Evolutionary conservation across 1,284 basidiomycete genomes (phyloP).

Genomic region (Papiliotrema terrestris): DNA sequence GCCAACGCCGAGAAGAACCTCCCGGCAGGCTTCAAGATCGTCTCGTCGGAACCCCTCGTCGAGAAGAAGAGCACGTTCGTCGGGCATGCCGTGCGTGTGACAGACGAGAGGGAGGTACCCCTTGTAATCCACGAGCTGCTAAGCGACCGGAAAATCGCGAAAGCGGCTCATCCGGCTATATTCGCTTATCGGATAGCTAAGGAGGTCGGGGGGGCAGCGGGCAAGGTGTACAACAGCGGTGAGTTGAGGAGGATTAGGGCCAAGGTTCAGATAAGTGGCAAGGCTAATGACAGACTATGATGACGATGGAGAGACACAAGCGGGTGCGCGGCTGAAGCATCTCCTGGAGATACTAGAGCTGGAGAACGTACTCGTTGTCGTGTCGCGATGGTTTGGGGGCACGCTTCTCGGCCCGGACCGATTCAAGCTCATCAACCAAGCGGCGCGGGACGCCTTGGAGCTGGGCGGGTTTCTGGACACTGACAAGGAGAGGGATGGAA

Average conservation of each 20-base stretch:
- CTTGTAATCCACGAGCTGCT: slow-evolving; percentile 67
- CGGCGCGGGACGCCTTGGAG: slow-evolving; percentile 78
- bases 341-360: slow-evolving; percentile 74
- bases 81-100: slow-evolving; percentile 73
- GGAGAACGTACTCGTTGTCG: slow-evolving; percentile 72
- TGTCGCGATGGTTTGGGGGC: slow-evolving; percentile 53
- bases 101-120: slow-evolving; percentile 72
- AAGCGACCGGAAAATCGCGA: slow-evolving; percentile 56
- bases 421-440: slow-evolving; percentile 90
- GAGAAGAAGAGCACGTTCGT: slow-evolving; percentile 81
- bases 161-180: slow-evolving; percentile 83
- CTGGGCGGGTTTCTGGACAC: slow-evolving; percentile 55
- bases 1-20: slow-evolving; percentile 44
- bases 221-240: slow-evolving; percentile 38
- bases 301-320: slow-evolving; percentile 88
- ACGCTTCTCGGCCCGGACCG: slow-evolving; percentile 79
- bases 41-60: slow-evolving; percentile 68
- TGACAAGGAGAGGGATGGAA: slow-evolving; percentile 14
- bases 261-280: neutral
- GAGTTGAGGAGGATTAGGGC: slow-evolving; percentile 5
- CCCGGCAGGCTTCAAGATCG: slow-evolving; percentile 62
- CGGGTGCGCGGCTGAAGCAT: slow-evolving; percentile 80
- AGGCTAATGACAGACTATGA: slow-evolving; percentile 66
- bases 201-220: slow-evolving; percentile 38
- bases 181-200: slow-evolving; percentile 61